Base-by-base conservation (phyloP, 305 asterid species). In the Andrographis paniculata region DNA sequence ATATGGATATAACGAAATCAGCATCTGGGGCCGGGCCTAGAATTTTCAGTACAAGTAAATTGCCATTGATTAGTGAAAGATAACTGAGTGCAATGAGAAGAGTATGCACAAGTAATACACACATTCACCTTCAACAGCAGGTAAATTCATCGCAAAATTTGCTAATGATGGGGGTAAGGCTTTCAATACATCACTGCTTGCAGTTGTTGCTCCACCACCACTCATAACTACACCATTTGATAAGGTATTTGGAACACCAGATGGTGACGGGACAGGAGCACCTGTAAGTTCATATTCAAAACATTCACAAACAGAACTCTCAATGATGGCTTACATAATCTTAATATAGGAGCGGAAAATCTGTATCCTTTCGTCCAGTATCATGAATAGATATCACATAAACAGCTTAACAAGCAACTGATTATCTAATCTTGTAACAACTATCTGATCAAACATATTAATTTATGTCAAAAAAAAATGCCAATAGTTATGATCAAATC, bases 11-110 rank as follows among this genome's bases (percentile, higher is more conserved):
- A 59, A 89, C 93, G 63, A 78, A 68, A 69, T 89, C 95, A 39
- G 75, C 84, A 59, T 85, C 93, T 6, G 94, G 98, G 9, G 86
- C 70, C 22, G 95, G 98, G 58, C 98, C 98, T 89, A 66, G 48
- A 58, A 48, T 23, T 53, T 37, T 13, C 62, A 62, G 44, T 49
- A 54, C 31, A 27, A 17, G 39, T 18, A 48, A 49, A 21, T 21
- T 44, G 27, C 14, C 20, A 61, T 36, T 20, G 30, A 47, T 33
- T 24, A 24, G 30, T 24, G 30, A 9, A 33, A 33, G 2, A 13
- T 5, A 10, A 27, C 10, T 8, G 37, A 35, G 20, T 11, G 41
- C 6, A 15, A 20, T 43, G n/a, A 56, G n/a, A 6, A 40, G 21
- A n/a, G n/a, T n/a, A n/a, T n/a, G n/a, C n/a, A n/a, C n/a, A n/a